phyloP scores from a whole-genome alignment of 352 stramenopile species.

The Globisporangium cylindrosporum region DNA sequence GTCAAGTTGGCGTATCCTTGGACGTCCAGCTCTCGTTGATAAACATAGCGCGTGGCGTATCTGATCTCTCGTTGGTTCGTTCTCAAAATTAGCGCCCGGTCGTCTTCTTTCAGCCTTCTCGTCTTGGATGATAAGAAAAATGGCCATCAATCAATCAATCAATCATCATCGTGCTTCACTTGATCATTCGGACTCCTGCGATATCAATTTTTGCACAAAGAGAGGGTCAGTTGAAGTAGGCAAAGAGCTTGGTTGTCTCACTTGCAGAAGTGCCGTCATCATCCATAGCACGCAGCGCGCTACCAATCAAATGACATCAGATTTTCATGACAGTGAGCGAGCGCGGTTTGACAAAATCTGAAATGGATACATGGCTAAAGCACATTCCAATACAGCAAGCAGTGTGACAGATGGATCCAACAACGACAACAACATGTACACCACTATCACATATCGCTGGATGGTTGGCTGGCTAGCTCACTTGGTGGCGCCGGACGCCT shows the following conservation, averaged over 20 bases:
- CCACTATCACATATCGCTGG: not conserved
- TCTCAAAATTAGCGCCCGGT: not conserved
- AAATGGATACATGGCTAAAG: not conserved
- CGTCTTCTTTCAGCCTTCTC: not conserved
- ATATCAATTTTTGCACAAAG: not conserved
- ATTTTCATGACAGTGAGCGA: not conserved
- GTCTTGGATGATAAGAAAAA: not conserved
- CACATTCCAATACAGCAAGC: not conserved
- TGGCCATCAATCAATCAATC: not conserved
- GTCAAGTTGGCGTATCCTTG: not conserved
- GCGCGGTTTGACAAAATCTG: not conserved
- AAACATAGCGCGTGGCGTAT: not conserved
- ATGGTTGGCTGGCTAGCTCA: not conserved
- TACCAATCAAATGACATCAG: not conserved
- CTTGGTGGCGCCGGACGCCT: conserved; percentile 32
- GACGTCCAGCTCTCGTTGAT: not conserved
- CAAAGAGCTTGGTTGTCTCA: not conserved
- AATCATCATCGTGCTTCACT: not conserved
- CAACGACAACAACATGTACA: conserved; percentile 2
- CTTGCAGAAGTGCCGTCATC: not conserved
- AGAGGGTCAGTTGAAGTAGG: not conserved
- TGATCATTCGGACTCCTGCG: not conserved
- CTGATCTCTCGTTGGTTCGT: not conserved
- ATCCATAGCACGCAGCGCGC: not conserved
- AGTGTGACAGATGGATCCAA: not conserved